Conservation (phyloP, 2,329 filamentous ascomycete species). For the Pseudogymnoascus sp. region DNA sequence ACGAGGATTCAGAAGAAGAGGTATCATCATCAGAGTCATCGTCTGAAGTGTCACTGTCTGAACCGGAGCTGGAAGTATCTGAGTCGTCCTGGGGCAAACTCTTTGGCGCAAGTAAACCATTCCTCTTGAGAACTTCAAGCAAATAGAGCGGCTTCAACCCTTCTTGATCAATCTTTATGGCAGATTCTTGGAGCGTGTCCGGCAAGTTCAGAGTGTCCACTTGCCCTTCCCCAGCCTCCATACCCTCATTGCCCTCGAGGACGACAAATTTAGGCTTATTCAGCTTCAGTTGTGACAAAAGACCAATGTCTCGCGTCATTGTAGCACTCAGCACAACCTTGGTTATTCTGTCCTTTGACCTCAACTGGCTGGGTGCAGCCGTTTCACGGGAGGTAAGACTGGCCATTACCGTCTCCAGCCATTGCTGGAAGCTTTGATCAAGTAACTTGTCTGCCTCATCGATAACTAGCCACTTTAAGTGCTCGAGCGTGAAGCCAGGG, state of each 20-base stretch:
- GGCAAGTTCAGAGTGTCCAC: slow-evolving; percentile 54
- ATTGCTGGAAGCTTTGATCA: slow-evolving; percentile 87
- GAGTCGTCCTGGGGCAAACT: slow-evolving; percentile 26
- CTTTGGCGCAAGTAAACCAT: slow-evolving; percentile 37
- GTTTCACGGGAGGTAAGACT: slow-evolving; percentile 37
- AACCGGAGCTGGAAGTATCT: slow-evolving; percentile 32
- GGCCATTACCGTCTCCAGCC: slow-evolving; percentile 69
- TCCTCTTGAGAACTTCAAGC: slow-evolving; percentile 63
- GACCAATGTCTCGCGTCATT: slow-evolving; percentile 79
- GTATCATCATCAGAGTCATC: slow-evolving; percentile 21
- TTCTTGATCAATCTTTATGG: slow-evolving; percentile 61
- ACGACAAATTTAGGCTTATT: slow-evolving; percentile 69
- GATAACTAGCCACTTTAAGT: slow-evolving; percentile 81
- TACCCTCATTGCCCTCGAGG: slow-evolving; percentile 49
- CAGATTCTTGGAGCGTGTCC: slow-evolving; percentile 54
- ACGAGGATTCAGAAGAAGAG: slow-evolving; percentile 19
- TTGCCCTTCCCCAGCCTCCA: slow-evolving; percentile 39
- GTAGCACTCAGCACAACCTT: slow-evolving; percentile 90
- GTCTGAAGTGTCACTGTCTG: slow-evolving; percentile 21
- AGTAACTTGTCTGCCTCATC: slow-evolving; percentile 92
- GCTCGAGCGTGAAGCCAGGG: slow-evolving; percentile 69
- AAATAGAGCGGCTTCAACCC: slow-evolving; percentile 77
- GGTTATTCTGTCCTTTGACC: slow-evolving; percentile 44
- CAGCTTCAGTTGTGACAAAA: slow-evolving; percentile 68
- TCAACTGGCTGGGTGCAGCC: neutral